A percentile compares a stretch with the other conserved stretches of the same genome.
These are phyloP conservation scores for Zasmidium citrigriseum DNA, from an alignment of 2,329 filamentous ascomycete species.

Conservation along the genomic window DNA sequence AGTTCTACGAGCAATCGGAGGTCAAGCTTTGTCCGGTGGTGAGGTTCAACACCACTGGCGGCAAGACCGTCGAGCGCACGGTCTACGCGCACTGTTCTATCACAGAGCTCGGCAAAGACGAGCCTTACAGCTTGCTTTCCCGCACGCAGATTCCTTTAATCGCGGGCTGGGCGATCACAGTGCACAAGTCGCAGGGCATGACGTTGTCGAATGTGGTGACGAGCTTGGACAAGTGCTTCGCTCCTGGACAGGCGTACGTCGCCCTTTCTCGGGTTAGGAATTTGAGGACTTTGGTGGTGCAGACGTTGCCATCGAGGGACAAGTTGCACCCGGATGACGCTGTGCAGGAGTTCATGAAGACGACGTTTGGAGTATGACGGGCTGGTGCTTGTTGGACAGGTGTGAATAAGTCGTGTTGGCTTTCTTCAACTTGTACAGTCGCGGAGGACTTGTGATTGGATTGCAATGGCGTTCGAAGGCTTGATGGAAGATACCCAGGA, in stretches of 20 bases:
- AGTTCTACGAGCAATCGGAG: not conserved
- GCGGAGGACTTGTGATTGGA: no score
- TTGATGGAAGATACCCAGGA: no score
- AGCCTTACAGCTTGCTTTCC: slow-evolving; percentile 50
- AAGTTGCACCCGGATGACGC: slow-evolving; percentile 1
- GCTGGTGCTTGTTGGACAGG: no score
- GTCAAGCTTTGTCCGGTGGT: slow-evolving; percentile 49
- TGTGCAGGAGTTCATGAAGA: slow-evolving; percentile 10
- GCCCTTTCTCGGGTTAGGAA: slow-evolving; percentile 58
- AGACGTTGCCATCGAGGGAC: not conserved
- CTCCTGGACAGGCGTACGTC: slow-evolving; percentile 63
- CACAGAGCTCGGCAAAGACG: slow-evolving; percentile 46
- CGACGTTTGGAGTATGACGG: slow-evolving; percentile 5
- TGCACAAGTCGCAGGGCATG: slow-evolving; percentile 65
- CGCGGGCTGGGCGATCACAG: slow-evolving; percentile 62
- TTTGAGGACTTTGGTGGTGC: slow-evolving; percentile 30
- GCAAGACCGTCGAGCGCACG: slow-evolving; percentile 30
- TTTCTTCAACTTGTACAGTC: no score
- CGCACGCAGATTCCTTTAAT: slow-evolving; percentile 64
- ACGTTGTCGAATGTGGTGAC: slow-evolving; percentile 61
- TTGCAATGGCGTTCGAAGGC: no score
- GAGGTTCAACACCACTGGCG: slow-evolving; percentile 49
- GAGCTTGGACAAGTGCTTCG: slow-evolving; percentile 54
- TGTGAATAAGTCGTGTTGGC: no score
- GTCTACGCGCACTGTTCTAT: slow-evolving; percentile 55